phyloP scores from a whole-genome alignment of 345 rosid species.

The Melaleuca quinquenervia region DNA sequence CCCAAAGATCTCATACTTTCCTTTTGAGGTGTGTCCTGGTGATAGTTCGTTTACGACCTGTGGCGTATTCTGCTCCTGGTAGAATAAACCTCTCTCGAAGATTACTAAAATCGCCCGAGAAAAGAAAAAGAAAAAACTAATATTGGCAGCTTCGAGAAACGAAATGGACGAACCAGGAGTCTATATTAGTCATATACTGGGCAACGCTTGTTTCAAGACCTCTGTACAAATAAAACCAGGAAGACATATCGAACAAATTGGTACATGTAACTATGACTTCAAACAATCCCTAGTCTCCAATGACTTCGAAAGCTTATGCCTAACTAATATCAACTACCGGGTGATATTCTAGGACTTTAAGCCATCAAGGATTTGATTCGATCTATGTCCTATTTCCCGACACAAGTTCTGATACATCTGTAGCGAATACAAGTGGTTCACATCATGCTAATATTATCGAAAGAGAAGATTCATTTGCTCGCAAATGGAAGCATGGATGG shows the following conservation, averaged over 20 bases:
- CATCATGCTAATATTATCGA: not conserved
- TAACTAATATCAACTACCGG: not conserved
- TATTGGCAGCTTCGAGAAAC: not conserved
- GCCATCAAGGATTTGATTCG: not conserved
- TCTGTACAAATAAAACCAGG: not conserved
- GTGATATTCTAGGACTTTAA: not conserved
- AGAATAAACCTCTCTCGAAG: not conserved
- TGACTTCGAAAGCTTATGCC: not conserved
- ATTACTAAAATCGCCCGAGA: not conserved
- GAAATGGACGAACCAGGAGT: not conserved
- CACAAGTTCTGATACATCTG: fast-evolving
- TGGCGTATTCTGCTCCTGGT: not conserved
- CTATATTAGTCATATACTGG: not conserved
- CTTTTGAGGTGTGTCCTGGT: not conserved
- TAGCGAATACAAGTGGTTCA: not conserved
- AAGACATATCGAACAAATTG: not conserved
- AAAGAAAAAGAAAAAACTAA: not conserved
- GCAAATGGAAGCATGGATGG: not conserved
- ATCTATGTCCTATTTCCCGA: not conserved
- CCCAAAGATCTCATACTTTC: not conserved
- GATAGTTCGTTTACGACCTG: not conserved
- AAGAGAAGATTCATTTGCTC: not conserved
- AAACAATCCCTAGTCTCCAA: not conserved
- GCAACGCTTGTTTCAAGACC: not conserved
- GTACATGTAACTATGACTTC: not conserved